phyloP scores from a whole-genome alignment of 2,329 filamentous ascomycete species.

The Fusarium tupiense region DNA sequence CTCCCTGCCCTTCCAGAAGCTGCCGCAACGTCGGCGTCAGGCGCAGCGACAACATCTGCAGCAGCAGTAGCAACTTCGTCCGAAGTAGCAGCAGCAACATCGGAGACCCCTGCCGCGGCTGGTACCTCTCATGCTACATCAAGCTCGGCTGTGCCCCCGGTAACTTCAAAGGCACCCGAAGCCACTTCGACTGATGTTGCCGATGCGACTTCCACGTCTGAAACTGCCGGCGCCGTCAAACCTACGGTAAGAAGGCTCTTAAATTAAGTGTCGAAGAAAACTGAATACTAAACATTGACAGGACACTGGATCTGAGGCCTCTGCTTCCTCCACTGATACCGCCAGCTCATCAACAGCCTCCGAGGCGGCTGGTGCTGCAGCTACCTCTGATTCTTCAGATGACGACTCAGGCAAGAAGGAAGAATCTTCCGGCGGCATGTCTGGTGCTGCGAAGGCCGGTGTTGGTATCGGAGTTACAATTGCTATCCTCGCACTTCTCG shows the following conservation, averaged over 20 bases:
- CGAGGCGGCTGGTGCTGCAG: constrained; percentile 16
- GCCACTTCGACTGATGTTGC: constrained; percentile 1
- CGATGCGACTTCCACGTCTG: neutral
- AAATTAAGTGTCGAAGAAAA: neutral
- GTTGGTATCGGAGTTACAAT: constrained; percentile 59
- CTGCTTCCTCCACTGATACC: constrained; percentile 27
- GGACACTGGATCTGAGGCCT: constrained; percentile 14
- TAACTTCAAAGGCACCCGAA: constrained; percentile 9
- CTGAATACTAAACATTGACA: constrained; percentile 15
- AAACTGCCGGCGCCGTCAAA: neutral
- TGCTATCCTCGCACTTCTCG: constrained; percentile 52
- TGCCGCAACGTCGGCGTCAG: constrained; percentile 11
- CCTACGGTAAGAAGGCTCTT: constrained; percentile 28
- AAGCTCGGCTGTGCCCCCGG: neutral
- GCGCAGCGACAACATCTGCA: constrained; percentile 9
- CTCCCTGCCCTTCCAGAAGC: constrained; percentile 17
- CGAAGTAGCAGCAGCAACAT: constrained; percentile 9
- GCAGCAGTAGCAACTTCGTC: constrained; percentile 8
- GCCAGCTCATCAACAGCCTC: constrained; percentile 25
- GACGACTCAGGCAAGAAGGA: constrained; percentile 24
- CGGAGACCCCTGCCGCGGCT: constrained; percentile 5
- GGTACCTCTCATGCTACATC: constrained; percentile 13
- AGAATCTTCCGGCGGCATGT: constrained; percentile 34
- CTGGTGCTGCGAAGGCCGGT: constrained; percentile 57
- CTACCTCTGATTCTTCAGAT: constrained; percentile 24